These are phyloP conservation scores for Syzygium jambos DNA, from an alignment of 345 rosid genomes.

Conservation along the genomic window DNA sequence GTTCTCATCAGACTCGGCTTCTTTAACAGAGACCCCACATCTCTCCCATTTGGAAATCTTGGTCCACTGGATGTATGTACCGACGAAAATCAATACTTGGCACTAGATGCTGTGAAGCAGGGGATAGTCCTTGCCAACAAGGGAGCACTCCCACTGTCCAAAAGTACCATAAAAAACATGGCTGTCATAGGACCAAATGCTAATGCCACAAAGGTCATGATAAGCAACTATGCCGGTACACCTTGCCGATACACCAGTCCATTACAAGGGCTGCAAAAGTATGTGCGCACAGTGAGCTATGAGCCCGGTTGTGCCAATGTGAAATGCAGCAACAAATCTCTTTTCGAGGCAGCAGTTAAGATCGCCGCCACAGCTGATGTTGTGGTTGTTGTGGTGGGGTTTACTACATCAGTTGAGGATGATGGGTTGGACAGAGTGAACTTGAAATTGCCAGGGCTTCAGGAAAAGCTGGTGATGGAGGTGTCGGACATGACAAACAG, in stretches of 20 bases:
- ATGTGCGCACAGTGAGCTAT: slow-evolving; percentile 3
- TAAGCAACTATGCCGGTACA: slow-evolving; percentile 36
- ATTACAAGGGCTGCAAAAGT: slow-evolving; percentile 36
- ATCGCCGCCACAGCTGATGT: slow-evolving; percentile 18
- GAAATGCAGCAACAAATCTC: slow-evolving; percentile 11
- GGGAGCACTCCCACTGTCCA: slow-evolving; percentile 38
- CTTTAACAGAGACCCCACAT: slow-evolving; percentile 40
- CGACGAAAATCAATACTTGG: slow-evolving; percentile 22
- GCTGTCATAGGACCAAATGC: slow-evolving; percentile 42
- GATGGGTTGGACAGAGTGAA: slow-evolving; percentile 34
- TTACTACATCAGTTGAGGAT: slow-evolving; percentile 29
- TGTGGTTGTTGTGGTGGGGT: slow-evolving; percentile 31
- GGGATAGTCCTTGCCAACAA: slow-evolving; percentile 35
- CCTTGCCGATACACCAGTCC: slow-evolving; percentile 43
- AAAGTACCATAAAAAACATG: slow-evolving; percentile 4
- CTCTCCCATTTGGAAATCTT: slow-evolving; percentile 25
- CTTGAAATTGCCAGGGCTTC: slow-evolving; percentile 37
- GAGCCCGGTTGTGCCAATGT: slow-evolving; percentile 23
- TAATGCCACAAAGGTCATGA: slow-evolving; percentile 31
- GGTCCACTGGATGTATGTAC: slow-evolving; percentile 43
- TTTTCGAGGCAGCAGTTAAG: slow-evolving; percentile 7
- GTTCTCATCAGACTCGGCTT: slow-evolving; percentile 48
- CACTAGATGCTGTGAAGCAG: slow-evolving; percentile 40
- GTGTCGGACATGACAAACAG: slow-evolving; percentile 25
- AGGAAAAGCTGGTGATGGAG: slow-evolving; percentile 24